phyloP scores from a whole-genome alignment of 2,329 filamentous ascomycete species.

The Sporothrix schenckii region DNA sequence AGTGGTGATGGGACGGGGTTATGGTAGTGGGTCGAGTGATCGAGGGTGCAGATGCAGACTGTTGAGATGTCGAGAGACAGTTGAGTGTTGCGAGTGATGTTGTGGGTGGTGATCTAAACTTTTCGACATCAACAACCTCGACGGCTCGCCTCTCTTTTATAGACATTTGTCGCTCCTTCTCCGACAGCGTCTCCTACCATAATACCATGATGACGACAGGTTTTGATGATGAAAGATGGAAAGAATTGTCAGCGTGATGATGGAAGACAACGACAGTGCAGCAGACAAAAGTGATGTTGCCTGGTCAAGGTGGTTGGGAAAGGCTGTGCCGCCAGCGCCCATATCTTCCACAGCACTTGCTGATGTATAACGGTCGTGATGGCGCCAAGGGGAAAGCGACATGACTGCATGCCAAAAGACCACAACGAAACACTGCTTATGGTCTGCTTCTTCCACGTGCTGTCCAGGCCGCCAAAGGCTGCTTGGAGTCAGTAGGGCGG shows the following conservation, averaged over 20 bases:
- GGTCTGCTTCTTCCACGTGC: not conserved
- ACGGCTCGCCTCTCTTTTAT: not conserved
- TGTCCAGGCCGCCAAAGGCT: not conserved
- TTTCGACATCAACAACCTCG: constrained; percentile 18
- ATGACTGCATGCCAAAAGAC: not conserved
- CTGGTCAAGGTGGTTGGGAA: not conserved
- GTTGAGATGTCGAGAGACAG: not conserved
- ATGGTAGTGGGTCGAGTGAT: not conserved
- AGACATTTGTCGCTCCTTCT: not conserved
- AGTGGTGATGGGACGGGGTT: not conserved
- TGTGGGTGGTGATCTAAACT: constrained; percentile 14
- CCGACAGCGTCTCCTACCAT: not conserved
- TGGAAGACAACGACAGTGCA: not conserved
- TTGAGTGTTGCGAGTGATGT: constrained; percentile 4
- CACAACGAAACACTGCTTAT: not conserved
- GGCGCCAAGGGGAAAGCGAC: not conserved
- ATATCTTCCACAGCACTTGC: not conserved
- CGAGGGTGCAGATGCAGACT: not conserved
- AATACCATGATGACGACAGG: not conserved
- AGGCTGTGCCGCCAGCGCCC: not conserved
- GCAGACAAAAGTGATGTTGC: not conserved
- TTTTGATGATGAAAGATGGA: not conserved
- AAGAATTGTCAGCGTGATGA: not conserved
- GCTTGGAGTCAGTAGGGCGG: not conserved
- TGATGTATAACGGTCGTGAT: not conserved